Percentiles rank a stretch among this genome's conserved stretches.
Evolutionary conservation across 805 yeast genomes (phyloP).

Genomic region (Hanseniaspora lindneri): DNA sequence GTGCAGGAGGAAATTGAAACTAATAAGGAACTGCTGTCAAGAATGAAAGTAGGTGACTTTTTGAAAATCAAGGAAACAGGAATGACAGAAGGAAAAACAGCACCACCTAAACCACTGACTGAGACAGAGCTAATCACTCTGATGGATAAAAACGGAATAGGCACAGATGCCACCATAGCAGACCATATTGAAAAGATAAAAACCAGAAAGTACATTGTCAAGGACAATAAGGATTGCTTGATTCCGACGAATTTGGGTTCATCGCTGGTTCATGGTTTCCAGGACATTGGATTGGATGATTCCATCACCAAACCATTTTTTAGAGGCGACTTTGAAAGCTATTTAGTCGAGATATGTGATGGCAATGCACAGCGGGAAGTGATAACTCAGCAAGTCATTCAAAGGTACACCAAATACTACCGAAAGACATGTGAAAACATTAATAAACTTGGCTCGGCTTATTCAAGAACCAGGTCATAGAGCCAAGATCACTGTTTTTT

Average conservation of each 20-base stretch:
- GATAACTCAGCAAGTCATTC: background rate
- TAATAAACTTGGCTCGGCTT: slow-evolving; percentile 15
- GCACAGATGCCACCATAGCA: slow-evolving; percentile 98
- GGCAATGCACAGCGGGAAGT: slow-evolving; percentile 24
- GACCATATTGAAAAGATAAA: slow-evolving; percentile 83
- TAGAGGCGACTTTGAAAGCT: slow-evolving; percentile 60
- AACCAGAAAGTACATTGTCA: slow-evolving; percentile 52
- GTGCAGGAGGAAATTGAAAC: slow-evolving; percentile 19
- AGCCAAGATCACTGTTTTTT: too few relatives aligned
- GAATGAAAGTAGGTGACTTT: slow-evolving; percentile 43
- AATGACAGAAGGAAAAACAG: slow-evolving; percentile 61
- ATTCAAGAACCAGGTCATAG: background rate
- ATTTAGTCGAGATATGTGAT: slow-evolving; percentile 53
- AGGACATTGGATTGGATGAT: slow-evolving; percentile 57
- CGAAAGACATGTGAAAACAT: slow-evolving; percentile 24
- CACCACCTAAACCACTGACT: slow-evolving; percentile 73
- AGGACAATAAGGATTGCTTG: slow-evolving; percentile 30
- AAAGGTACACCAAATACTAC: slow-evolving; percentile 43
- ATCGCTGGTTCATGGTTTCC: slow-evolving; percentile 81
- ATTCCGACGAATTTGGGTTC: slow-evolving; percentile 77
- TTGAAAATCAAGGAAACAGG: slow-evolving; percentile 46
- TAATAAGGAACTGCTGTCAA: background rate
- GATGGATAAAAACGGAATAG: slow-evolving; percentile 96
- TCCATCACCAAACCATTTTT: slow-evolving; percentile 82
- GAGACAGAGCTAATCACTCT: slow-evolving; percentile 83